These are phyloP conservation scores for Leptographium wingfieldii DNA, from an alignment of 2,329 filamentous ascomycete genomes.

Conservation along the genomic window DNA sequence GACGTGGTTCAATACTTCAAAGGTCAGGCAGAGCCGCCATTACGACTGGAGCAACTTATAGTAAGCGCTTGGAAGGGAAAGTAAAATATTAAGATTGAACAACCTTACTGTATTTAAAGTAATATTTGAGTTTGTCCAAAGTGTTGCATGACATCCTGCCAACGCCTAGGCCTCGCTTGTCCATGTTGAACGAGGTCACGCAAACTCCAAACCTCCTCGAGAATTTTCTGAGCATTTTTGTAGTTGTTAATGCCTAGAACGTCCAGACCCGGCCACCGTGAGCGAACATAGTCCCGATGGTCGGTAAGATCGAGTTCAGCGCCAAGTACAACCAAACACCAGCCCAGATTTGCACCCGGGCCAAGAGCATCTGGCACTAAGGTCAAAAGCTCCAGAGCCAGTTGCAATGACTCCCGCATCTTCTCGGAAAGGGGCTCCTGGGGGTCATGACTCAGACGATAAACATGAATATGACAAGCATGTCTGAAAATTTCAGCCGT, in stretches of 20 bases:
- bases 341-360: not conserved
- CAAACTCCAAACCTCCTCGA: not conserved
- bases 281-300: not conserved
- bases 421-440: not conserved
- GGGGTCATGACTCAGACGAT: not conserved
- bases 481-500: not conserved
- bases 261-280: not conserved
- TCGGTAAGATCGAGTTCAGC: not conserved
- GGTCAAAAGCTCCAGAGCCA: not conserved
- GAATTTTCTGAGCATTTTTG: not conserved
- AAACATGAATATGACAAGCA: not conserved
- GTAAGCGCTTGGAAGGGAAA: no score
- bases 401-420: not conserved
- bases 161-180: not conserved
- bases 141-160: not conserved
- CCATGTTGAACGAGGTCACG: not conserved
- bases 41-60: no score
- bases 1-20: no score
- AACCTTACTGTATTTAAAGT: not conserved
- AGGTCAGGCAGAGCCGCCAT: no score
- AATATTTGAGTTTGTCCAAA: not conserved
- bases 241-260: not conserved
- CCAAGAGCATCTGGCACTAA: not conserved
- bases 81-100: no score
- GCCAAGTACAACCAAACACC: not conserved